These are phyloP conservation scores for Dipteronia sinensis DNA, from an alignment of 345 rosid genomes.

Conservation along the genomic window DNA sequence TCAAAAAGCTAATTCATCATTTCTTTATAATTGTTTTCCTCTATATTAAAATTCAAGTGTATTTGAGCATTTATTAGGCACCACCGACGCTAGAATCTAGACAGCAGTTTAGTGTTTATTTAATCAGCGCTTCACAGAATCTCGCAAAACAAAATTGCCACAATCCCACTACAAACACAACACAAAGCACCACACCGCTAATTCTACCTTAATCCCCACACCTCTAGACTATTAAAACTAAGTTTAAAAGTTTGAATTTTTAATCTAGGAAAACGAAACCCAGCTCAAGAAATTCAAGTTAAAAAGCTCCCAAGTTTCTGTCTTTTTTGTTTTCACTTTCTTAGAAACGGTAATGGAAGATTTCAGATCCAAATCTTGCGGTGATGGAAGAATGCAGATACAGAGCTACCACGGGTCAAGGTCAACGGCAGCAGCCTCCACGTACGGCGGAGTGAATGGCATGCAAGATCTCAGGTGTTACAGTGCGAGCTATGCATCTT, in stretches of 20 bases:
- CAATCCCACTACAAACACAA: not conserved
- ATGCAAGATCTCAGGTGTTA: slow-evolving; percentile 69
- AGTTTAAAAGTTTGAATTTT: not conserved
- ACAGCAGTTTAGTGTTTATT: not conserved
- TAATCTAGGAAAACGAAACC: no score
- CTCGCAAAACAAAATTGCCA: not conserved
- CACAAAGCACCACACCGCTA: not conserved
- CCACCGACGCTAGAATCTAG: not conserved
- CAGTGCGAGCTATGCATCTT: slow-evolving; percentile 50
- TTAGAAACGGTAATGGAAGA: slow-evolving; percentile 50
- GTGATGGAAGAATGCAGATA: slow-evolving; percentile 47
- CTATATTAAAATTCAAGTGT: no score
- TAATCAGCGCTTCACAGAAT: not conserved
- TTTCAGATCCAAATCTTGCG: slow-evolving; percentile 64
- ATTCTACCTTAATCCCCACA: not conserved
- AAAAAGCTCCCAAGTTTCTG: not conserved
- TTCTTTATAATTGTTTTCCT: no score
- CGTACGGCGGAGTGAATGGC: slow-evolving; percentile 23
- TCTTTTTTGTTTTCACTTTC: not conserved
- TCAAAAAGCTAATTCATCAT: no score
- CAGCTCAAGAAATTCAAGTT: no score
- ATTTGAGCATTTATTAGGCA: not conserved
- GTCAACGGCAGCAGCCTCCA: slow-evolving; percentile 27
- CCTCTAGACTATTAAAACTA: not conserved
- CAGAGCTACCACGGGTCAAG: slow-evolving; percentile 26